These are phyloP conservation scores for Sphagnurus paluster DNA, from an alignment of 1,284 basidiomycete genomes.

Conservation along the genomic window DNA sequence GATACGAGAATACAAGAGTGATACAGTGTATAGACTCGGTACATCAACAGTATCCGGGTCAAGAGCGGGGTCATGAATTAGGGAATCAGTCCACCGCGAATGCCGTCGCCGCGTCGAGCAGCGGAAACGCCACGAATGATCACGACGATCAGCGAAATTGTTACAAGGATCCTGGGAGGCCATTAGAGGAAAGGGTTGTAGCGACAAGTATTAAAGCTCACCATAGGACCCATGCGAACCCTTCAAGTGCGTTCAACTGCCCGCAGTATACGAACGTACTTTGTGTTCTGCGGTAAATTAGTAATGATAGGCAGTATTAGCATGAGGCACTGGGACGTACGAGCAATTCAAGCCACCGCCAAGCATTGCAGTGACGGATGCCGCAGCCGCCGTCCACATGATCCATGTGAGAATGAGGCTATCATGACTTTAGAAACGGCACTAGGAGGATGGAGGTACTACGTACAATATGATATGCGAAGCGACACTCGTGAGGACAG, in stretches of 20 bases:
- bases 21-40: too few relatives aligned
- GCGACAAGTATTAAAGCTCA: conserved; percentile 35
- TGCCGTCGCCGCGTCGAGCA: conserved; percentile 57
- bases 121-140: conserved; percentile 52
- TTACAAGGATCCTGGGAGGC: conserved; percentile 50
- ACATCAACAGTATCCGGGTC: too few relatives aligned
- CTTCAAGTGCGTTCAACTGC: conserved; percentile 62
- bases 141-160: conserved; percentile 51
- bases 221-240: conserved; percentile 66
- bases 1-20: too few relatives aligned
- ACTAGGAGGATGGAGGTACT: neutral
- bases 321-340: conserved; percentile 34
- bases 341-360: conserved; percentile 69
- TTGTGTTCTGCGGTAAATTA: conserved; percentile 41
- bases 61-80: too few relatives aligned
- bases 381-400: conserved; percentile 68
- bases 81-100: conserved; percentile 47
- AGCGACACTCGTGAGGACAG: conserved; percentile 56
- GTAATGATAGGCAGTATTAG: neutral
- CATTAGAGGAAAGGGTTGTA: conserved; percentile 1
- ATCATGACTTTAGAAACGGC: conserved; percentile 6
- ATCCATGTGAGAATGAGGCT: conserved; percentile 70
- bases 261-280: conserved; percentile 60
- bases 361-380: conserved; percentile 62
- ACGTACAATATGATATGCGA: conserved; percentile 66